Conservation (phyloP, 2,329 filamentous ascomycete species). For the Hymenoscyphus linearis region DNA sequence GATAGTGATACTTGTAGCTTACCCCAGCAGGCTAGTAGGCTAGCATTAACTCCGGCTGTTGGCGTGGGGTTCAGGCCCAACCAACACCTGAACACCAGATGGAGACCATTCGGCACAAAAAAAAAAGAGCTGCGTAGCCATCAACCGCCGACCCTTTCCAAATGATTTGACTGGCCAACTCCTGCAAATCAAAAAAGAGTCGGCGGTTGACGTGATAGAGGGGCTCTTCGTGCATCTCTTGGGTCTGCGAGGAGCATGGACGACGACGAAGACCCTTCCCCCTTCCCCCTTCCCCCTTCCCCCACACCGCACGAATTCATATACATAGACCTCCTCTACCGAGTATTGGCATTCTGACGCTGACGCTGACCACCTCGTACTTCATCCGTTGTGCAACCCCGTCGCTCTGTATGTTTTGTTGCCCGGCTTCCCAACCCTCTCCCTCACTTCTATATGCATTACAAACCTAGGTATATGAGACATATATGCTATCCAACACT, state of each 20-base stretch:
- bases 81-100: conserved; percentile 17
- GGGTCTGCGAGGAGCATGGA: conserved; percentile 18
- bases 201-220: conserved; percentile 31
- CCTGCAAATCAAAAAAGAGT: conserved; percentile 25
- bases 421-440: conserved; percentile 11
- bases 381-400: conserved; percentile 20
- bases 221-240: conserved; percentile 29
- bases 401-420: conserved; percentile 15
- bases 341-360: conserved; percentile 14
- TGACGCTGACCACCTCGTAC: conserved; percentile 17
- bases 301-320: conserved; percentile 20
- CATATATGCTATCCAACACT: too few relatives aligned
- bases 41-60: conserved; percentile 12
- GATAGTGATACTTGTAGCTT: too few relatives aligned
- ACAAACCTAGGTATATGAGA: too few relatives aligned
- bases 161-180: conserved; percentile 17
- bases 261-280: conserved; percentile 14
- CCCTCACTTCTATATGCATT: conserved; percentile 27
- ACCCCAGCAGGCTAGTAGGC: conserved; percentile 25
- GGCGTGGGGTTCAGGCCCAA: conserved; percentile 14
- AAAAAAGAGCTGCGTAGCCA: too few relatives aligned
- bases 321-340: conserved; percentile 20
- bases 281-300: too few relatives aligned
- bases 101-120: too few relatives aligned
- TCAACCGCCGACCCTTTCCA: conserved; percentile 20